Conservation (phyloP, 2,329 filamentous ascomycete genomes). For the Alternaria longipes region DNA sequence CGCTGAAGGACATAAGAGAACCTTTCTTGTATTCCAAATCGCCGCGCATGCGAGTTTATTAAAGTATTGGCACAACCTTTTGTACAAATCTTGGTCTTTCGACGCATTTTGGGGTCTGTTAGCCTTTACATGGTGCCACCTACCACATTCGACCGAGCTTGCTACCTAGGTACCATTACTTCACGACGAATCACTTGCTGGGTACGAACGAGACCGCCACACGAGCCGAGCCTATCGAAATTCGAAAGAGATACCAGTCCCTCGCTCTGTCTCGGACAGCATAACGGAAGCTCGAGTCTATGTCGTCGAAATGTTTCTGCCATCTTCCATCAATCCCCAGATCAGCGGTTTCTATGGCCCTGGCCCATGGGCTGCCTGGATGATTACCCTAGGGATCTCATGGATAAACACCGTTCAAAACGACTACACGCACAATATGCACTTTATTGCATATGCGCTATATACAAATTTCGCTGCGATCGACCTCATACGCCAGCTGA, state of each 20-base stretch:
- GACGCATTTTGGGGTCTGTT: too few species aligned
- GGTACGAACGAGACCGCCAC: not conserved
- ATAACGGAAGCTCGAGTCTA: too few species aligned
- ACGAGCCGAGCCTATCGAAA: fast-evolving
- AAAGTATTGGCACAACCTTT: too few species aligned
- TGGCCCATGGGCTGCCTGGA: not conserved
- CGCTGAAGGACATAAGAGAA: too few species aligned
- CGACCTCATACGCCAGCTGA: not conserved
- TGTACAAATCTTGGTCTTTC: too few species aligned
- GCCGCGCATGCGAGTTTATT: too few species aligned
- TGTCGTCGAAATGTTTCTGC: too few species aligned
- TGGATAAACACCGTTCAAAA: not conserved
- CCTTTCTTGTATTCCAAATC: too few species aligned
- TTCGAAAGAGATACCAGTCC: too few species aligned
- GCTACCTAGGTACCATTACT: not conserved
- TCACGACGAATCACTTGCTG: not conserved
- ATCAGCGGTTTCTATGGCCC: not conserved
- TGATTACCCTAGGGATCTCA: not conserved
- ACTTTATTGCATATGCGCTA: not conserved
- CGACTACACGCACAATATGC: not conserved
- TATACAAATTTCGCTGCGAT: not conserved
- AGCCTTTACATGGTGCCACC: too few species aligned
- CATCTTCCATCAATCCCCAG: not conserved
- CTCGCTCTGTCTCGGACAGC: too few species aligned
- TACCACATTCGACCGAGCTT: too few species aligned